Conservation (phyloP, 805 yeast species). For the Saturnispora serradocipensis region DNA sequence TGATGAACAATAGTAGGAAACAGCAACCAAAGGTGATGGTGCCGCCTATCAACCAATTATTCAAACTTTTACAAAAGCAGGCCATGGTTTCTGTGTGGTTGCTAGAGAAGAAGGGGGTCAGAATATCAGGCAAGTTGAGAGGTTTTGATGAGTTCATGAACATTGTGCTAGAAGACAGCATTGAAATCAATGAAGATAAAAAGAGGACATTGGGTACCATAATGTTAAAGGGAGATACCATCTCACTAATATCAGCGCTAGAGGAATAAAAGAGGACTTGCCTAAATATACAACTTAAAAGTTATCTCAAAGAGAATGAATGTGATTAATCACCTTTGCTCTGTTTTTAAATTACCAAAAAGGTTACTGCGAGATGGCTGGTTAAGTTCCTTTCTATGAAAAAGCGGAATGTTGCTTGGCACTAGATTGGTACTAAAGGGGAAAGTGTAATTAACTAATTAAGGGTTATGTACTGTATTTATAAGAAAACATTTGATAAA, state of each 20-base stretch:
- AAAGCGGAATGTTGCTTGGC: not conserved
- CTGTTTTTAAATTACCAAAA: not conserved
- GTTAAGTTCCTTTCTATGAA: not conserved
- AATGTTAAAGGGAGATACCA: slow-evolving; percentile 87
- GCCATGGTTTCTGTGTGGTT: slow-evolving; percentile 78
- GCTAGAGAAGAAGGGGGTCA: slow-evolving; percentile 68
- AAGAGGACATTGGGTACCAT: slow-evolving; percentile 58
- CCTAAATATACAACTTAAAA: not conserved
- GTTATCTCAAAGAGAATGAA: not conserved
- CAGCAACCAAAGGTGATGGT: slow-evolving; percentile 38
- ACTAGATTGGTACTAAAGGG: not conserved
- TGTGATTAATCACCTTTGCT: slow-evolving; percentile 8
- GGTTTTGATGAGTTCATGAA: slow-evolving; percentile 99
- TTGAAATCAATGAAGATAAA: slow-evolving; percentile 48
- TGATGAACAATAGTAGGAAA: not conserved
- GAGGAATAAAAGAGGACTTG: slow-evolving; percentile 4
- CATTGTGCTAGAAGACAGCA: slow-evolving; percentile 48
- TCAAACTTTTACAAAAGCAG: slow-evolving; percentile 78
- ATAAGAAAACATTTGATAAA: not conserved
- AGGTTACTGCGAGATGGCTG: not conserved
- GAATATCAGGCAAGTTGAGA: slow-evolving; percentile 74
- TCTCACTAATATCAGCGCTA: slow-evolving; percentile 54
- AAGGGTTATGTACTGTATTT: not conserved
- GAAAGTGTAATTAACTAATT: not conserved
- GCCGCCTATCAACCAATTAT: slow-evolving; percentile 89